Evolutionary conservation across 257 asterid species (phyloP), one percentile per base, ranked within the genome.

Genomic region (Solanum appendiculatum): DNA sequence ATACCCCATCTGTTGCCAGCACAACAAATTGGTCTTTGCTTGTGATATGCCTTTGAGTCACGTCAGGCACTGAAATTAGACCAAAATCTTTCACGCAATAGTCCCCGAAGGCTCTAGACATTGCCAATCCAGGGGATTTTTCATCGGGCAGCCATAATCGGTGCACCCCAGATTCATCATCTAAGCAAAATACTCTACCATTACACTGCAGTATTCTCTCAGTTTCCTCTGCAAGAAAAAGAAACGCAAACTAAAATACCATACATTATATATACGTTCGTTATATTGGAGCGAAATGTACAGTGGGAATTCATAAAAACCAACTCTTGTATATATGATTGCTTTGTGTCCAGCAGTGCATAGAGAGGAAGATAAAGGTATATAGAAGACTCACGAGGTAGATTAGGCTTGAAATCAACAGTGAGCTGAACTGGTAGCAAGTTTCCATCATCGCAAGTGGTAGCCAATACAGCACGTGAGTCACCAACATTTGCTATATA

Each of bases 81-180:
- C 99, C 99, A n/a, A 88, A 97, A 87, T 92, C 93, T 89, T 97
- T 97, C 7, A 95, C 91, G 27, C 99, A 94, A 88, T 92, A 95
- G 91, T 97, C 99, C 12, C 99, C 99, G 9, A 95, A 95, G 9
- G 99, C 99, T 89, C 99, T 90, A 44, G 99, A 97, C 99, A 97
- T 97, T 27, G 99, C 98, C 33, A 97, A 94, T 40, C 99, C 99
- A 15, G 99, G 99, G 34, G 98, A 91, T 44, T 95, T 94, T 36
- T 89, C 92, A 9, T 95, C 91, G 2, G 99, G 99, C 90, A 94
- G 90, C 99, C 99, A 97, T 86, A 97, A 91, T 84, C 99, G 90
- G 72, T 93, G 92, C 73, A 95, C 95, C 68, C 99, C 99, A 0
- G 98, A 93, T 91, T 97, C 99, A 69, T 97, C 99, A 0, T 91